Percentiles rank a stretch among this genome's conserved stretches.
These are phyloP conservation scores for Pseudohalonectria lignicola DNA, from an alignment of 2,329 filamentous ascomycete species.

Conservation along the genomic window DNA sequence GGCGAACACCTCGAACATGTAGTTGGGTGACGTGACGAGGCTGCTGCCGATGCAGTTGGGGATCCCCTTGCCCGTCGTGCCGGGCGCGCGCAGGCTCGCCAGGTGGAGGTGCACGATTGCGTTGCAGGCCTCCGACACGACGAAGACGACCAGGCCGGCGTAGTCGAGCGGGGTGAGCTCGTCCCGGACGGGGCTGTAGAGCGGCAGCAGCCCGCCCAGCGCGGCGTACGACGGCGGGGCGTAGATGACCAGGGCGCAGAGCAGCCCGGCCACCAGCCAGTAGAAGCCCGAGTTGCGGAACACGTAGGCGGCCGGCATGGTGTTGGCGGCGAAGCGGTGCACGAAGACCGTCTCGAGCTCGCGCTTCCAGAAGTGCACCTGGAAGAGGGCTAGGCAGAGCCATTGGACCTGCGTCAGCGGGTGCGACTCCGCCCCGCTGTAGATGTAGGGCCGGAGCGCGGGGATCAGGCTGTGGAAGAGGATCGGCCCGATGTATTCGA, in stretches of 20 bases:
- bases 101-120: conserved; percentile 71
- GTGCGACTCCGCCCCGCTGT: conserved; percentile 31
- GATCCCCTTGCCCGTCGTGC: conserved; percentile 79
- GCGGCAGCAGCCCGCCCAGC: conserved; percentile 45
- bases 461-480: conserved; percentile 71
- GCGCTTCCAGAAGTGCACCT: conserved; percentile 84
- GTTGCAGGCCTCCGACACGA: conserved; percentile 72
- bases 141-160: conserved; percentile 58
- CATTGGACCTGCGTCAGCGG: conserved; percentile 57
- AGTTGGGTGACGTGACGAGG: conserved; percentile 91
- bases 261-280: conserved; percentile 73
- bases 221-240: conserved; percentile 35
- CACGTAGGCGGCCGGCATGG: conserved; percentile 85
- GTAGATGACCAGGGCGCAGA: conserved; percentile 81
- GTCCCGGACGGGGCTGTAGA: conserved; percentile 2
- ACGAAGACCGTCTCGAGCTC: conserved; percentile 91
- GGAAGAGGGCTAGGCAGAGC: conserved; percentile 62
- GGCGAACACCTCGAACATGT: conserved; percentile 81
- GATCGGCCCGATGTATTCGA: conserved; percentile 90
- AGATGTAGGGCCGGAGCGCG: conserved; percentile 62
- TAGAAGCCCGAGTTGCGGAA: conserved; percentile 95
- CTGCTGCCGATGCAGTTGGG: conserved; percentile 76
- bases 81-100: conserved; percentile 62
- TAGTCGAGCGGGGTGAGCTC: conserved; percentile 39
- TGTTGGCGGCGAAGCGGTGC: conserved; percentile 88